Evolutionary conservation across 2,329 filamentous ascomycete genomes (phyloP).

Genomic region (Aspergillus pseudotamarii): DNA sequence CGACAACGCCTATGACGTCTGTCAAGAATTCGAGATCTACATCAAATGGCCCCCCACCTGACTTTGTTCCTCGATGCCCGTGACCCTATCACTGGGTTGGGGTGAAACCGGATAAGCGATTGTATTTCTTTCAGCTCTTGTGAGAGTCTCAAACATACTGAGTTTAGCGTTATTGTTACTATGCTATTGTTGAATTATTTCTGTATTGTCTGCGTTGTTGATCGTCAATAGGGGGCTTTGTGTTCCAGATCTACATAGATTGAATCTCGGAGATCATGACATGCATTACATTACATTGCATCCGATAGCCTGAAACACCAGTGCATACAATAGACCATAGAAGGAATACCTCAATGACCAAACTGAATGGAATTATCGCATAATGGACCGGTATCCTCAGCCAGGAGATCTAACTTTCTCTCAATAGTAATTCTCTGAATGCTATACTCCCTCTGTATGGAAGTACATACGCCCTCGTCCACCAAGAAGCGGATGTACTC

Average conservation of each 20-base stretch:
- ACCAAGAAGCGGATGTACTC: neutral
- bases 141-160: neutral
- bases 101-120: neutral
- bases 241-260: neutral
- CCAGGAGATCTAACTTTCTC: neutral
- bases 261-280: neutral
- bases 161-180: neutral
- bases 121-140: neutral
- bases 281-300: neutral
- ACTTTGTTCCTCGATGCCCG: neutral
- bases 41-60: neutral
- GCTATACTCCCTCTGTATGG: neutral
- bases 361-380: no score
- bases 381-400: no score
- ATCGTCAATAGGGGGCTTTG: no score
- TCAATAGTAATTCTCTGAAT: neutral
- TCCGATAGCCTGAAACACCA: neutral
- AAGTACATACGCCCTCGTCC: neutral
- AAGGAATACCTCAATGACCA: neutral
- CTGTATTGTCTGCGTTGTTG: neutral
- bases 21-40: neutral
- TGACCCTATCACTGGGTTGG: constrained; percentile 5
- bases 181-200: neutral
- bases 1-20: neutral
- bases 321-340: neutral